Base-by-base conservation (phyloP, 129 eudicot species). In the Silybum marianum region DNA sequence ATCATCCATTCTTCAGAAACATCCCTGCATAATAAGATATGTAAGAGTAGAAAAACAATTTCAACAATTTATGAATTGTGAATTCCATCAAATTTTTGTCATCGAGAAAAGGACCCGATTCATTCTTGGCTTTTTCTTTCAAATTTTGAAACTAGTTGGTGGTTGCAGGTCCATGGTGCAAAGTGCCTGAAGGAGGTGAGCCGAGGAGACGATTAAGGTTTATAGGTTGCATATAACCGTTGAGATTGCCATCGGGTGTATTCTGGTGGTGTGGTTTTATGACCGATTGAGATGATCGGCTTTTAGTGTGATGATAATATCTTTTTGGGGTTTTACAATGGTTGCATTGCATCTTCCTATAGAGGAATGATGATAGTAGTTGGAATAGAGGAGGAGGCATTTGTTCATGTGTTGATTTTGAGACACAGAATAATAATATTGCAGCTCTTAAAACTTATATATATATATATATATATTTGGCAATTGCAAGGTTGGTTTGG, bases 1-100 rank as follows among this genome's bases (percentile, higher is more conserved):
- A 83, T 48, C 98, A 94, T 81, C 92, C 97, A 0, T 94, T 94
- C 80, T 91, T 91, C 79, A 88, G 86, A 86, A 80, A 66, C 73
- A 76, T 39, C 58, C 75, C 77, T 9, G 67, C 85, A 8, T 85
- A 80, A 8, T 85, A 80, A 85, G 66, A 32, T 4, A 58, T 32
- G 67, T 78, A 36, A 77, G 73, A 38, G 36, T 26, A 6, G 22
- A 13, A 28, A 28, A 65, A 34, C 62, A 63, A 34, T 14, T 28
- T 19, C 23, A 30, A 76, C 26, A 21, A 63, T 54, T 16, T 54
- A 54, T 54, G 63, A n/a, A n/a, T 54, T 54, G 63, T 16, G 63
- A 48, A 16, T 54, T 54, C 9, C 22, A 16, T 54, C n/a, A 11
- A 54, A 54, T 54, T 54, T 26, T 3, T 4, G 6, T 3, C 36